phyloP scores from a whole-genome alignment of 768 basidiomycete species.

The Rhodotorula taiwanensis region DNA sequence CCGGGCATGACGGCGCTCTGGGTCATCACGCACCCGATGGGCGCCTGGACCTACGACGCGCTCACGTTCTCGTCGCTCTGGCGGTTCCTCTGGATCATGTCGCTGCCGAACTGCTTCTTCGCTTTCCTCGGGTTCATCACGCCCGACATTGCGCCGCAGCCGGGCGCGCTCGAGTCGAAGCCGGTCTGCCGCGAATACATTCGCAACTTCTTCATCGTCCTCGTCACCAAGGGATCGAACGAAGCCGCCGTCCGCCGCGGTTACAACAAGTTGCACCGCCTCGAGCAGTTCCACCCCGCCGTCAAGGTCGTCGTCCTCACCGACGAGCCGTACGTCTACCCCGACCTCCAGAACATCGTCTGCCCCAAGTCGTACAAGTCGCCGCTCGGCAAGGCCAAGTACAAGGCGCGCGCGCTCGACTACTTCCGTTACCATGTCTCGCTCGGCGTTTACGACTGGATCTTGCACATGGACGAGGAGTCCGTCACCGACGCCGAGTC shows the following conservation, averaged over 20 bases:
- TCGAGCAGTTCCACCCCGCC: conserved; percentile 43
- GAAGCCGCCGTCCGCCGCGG: conserved; percentile 42
- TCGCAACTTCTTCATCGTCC: conserved; percentile 44
- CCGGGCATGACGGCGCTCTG: conserved; percentile 41
- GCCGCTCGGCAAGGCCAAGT: conserved; percentile 43
- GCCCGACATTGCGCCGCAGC: conserved; percentile 39
- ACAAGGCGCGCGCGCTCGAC: conserved; percentile 45
- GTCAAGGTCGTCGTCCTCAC: conserved; percentile 43
- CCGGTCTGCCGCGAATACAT: conserved; percentile 42
- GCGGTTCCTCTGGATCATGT: conserved; percentile 43
- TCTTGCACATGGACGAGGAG: conserved; percentile 44
- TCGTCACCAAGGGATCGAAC: conserved; percentile 44
- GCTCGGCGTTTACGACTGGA: conserved; percentile 43
- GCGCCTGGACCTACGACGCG: conserved; percentile 38
- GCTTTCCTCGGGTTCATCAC: conserved; percentile 43
- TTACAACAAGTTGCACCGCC: conserved; percentile 42
- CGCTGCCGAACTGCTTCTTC: conserved; percentile 43
- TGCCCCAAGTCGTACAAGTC: conserved; percentile 44
- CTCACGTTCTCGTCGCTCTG: conserved; percentile 42
- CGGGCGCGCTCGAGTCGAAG: conserved; percentile 40
- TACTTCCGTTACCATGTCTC: conserved; percentile 44
- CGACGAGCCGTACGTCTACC: conserved; percentile 43
- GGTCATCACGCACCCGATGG: conserved; percentile 41
- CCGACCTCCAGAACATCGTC: conserved; percentile 44
- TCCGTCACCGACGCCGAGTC: conserved; percentile 43